These are phyloP conservation scores for Apiotrichum laibachii DNA, from an alignment of 1,284 basidiomycete species.

Conservation along the genomic window DNA sequence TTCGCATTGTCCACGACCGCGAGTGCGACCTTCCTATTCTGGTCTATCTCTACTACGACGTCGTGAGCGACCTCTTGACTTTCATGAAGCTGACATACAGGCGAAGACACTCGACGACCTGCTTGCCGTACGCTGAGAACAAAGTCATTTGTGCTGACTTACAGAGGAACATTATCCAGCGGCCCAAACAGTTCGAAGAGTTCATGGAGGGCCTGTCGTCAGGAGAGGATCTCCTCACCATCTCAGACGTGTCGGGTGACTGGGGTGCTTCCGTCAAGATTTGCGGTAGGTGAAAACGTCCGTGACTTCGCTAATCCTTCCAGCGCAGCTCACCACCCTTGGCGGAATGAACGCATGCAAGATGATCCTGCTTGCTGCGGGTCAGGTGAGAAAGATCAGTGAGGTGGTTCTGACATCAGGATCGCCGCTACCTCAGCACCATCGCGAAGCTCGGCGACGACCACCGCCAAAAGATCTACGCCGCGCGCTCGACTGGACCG, in stretches of 20 bases:
- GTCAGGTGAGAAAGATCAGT: constrained; percentile 3
- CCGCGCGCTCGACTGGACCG: constrained; percentile 18
- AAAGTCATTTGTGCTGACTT: background rate
- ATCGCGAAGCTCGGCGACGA: background rate
- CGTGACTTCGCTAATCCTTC: background rate
- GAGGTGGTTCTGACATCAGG: constrained; percentile 2
- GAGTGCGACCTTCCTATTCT: constrained; percentile 6
- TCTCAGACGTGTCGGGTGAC: constrained; percentile 67
- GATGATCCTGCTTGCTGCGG: constrained; percentile 18
- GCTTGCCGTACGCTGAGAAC: background rate
- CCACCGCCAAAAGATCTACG: constrained; percentile 18
- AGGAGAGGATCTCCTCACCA: constrained; percentile 55
- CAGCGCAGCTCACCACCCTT: constrained; percentile 10
- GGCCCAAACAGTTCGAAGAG: constrained; percentile 19
- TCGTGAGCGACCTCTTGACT: constrained; percentile 26
- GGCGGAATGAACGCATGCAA: constrained; percentile 15
- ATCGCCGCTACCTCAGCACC: constrained; percentile 15
- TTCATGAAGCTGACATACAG: constrained; percentile 1
- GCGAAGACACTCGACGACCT: constrained; percentile 4
- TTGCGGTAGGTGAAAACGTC: constrained; percentile 21
- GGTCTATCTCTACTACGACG: constrained; percentile 27
- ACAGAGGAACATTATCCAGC: constrained; percentile 7
- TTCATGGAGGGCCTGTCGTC: constrained; percentile 30
- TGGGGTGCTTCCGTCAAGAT: constrained; percentile 21
- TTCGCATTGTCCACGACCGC: background rate